These are phyloP conservation scores for Saccharomycopsis hybrid DNA, from an alignment of 1,139 yeast genomes.

Conservation along the genomic window DNA sequence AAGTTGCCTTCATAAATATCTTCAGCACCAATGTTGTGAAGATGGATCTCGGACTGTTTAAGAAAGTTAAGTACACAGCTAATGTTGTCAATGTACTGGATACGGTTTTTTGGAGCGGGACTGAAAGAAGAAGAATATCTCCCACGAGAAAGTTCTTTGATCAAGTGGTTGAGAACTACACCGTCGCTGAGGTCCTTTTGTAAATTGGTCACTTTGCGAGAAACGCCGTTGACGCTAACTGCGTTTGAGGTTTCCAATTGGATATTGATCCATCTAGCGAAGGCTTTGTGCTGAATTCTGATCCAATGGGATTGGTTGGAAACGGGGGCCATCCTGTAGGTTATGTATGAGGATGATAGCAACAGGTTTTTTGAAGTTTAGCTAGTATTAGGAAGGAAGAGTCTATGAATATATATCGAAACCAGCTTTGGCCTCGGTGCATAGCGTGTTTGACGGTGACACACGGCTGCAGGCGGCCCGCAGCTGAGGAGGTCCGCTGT, in stretches of 20 bases:
- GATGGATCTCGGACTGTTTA: conserved; percentile 43
- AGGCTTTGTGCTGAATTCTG: conserved; percentile 39
- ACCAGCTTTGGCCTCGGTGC: too few species aligned
- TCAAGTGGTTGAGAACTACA: conserved; percentile 33
- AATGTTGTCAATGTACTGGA: conserved; percentile 61
- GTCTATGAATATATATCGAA: too few species aligned
- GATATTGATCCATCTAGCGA: conserved; percentile 42
- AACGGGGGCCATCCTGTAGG: too few species aligned
- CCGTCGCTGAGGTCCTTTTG: conserved; percentile 37
- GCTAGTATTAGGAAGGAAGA: too few species aligned
- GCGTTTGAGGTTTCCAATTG: conserved; percentile 26
- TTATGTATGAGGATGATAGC: too few species aligned
- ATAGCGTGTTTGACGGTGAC: too few species aligned
- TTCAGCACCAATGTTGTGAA: conserved; percentile 59
- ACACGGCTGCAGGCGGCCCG: too few species aligned
- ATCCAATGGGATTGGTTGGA: too few species aligned
- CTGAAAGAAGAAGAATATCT: conserved; percentile 33
- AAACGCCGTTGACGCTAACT: too few species aligned
- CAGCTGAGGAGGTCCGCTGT: too few species aligned
- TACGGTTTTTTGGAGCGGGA: conserved; percentile 42
- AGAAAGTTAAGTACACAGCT: conserved; percentile 51
- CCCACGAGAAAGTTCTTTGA: conserved; percentile 30
- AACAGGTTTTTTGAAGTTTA: too few species aligned
- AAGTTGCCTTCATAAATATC: conserved; percentile 59
- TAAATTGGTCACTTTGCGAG: conserved; percentile 21